Conservation (phyloP, 768 basidiomycete species). For the Pisolithus microcarpus region DNA sequence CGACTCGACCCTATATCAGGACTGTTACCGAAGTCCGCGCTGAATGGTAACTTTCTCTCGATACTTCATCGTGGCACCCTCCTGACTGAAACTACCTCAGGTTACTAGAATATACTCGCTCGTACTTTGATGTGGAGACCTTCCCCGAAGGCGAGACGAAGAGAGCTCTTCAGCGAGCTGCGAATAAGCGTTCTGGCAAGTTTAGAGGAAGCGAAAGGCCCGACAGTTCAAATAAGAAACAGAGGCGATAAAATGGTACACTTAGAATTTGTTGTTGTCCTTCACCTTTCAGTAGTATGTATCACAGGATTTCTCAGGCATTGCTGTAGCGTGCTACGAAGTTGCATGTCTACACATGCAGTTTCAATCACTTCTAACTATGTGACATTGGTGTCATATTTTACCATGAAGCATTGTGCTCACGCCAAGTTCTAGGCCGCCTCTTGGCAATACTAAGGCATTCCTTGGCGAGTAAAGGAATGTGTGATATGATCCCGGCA, state of each 20-base stretch:
- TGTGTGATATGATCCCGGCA: too few species aligned
- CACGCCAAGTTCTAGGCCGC: too few species aligned
- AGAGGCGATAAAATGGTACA: background rate
- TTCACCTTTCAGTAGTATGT: too few species aligned
- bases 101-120: slow-evolving; percentile 55
- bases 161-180: slow-evolving; percentile 47
- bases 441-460: too few species aligned
- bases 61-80: slow-evolving; percentile 1
- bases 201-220: slow-evolving; percentile 10
- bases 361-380: too few species aligned
- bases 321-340: too few species aligned
- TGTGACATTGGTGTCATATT: too few species aligned
- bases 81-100: slow-evolving; percentile 24
- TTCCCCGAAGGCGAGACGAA: slow-evolving; percentile 73
- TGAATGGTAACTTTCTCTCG: slow-evolving; percentile 60
- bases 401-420: too few species aligned
- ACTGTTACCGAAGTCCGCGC: slow-evolving; percentile 82
- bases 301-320: too few species aligned
- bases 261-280: background rate
- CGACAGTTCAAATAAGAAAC: slow-evolving; percentile 11
- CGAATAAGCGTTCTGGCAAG: slow-evolving; percentile 49
- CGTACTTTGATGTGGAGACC: slow-evolving; percentile 60
- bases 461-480: too few species aligned
- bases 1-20: slow-evolving; percentile 81
- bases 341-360: too few species aligned